A percentile compares a stretch with the other conserved stretches of the same genome.
Conservation (phyloP, 495 filamentous ascomycete genomes). For the Aspergillus kassunensis region DNA sequence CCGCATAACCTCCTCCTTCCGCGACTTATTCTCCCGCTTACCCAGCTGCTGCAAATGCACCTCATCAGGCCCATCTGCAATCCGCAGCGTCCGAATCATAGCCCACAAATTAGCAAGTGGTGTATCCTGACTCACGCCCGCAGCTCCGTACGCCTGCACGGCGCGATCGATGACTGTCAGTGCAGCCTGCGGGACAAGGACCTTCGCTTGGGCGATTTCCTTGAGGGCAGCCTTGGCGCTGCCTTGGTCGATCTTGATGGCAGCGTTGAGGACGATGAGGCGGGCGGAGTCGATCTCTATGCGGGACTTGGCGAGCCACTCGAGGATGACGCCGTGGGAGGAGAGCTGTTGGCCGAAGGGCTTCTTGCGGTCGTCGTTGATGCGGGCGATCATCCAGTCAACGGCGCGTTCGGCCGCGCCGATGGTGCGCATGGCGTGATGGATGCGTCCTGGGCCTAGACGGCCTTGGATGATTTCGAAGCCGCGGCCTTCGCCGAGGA, state of each 20-base stretch:
- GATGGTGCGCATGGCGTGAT: constrained; percentile 90
- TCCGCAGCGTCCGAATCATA: constrained; percentile 70
- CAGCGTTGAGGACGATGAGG: constrained; percentile 82
- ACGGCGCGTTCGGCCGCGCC: constrained; percentile 80
- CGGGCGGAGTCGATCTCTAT: constrained; percentile 88
- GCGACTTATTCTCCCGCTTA: constrained; percentile 72
- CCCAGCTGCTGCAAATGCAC: constrained; percentile 91
- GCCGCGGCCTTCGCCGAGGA: constrained; percentile 86
- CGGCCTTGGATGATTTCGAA: constrained; percentile 96
- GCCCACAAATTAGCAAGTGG: constrained; percentile 88
- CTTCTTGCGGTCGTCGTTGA: constrained; percentile 83
- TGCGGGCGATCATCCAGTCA: constrained; percentile 82
- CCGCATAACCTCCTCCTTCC: constrained; percentile 54
- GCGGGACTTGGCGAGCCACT: constrained; percentile 87
- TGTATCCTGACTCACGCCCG: constrained; percentile 86
- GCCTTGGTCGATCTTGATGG: constrained; percentile 80
- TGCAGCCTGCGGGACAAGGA: constrained; percentile 73
- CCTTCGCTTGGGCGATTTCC: constrained; percentile 86
- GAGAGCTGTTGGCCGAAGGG: constrained; percentile 77
- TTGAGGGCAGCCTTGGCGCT: constrained; percentile 75
- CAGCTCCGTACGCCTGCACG: constrained; percentile 80
- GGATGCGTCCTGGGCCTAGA: constrained; percentile 86
- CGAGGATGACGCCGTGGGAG: constrained; percentile 85
- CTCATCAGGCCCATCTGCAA: constrained; percentile 92
- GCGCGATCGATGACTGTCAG: constrained; percentile 81